A percentile compares a stretch with the other conserved stretches of the same genome.
Conservation (phyloP, 805 yeast genomes). For the Saccharomycopsis sp. region DNA sequence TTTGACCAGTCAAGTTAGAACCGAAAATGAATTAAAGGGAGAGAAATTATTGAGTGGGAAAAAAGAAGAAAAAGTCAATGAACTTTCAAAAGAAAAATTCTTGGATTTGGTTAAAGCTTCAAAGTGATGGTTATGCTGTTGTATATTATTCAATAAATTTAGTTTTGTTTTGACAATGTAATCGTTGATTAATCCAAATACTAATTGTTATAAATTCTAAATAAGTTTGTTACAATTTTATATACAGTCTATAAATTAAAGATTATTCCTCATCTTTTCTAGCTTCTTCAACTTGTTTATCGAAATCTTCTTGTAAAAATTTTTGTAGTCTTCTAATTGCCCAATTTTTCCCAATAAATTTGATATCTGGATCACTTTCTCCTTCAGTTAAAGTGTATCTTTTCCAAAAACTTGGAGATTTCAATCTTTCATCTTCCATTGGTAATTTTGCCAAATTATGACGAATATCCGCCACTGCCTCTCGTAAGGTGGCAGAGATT, state of each 20-base stretch:
- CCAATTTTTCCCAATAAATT: slow-evolving; percentile 75
- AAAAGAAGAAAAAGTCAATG: slow-evolving; percentile 55
- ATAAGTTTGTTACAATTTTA: too few species aligned
- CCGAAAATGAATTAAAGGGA: slow-evolving; percentile 33
- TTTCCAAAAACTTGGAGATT: slow-evolving; percentile 66
- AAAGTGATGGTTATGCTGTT: slow-evolving; percentile 24
- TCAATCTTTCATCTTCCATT: slow-evolving; percentile 61
- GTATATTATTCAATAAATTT: background rate
- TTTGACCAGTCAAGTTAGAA: slow-evolving; percentile 60
- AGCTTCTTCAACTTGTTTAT: slow-evolving; percentile 5
- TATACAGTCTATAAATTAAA: too few species aligned
- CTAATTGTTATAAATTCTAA: too few species aligned
- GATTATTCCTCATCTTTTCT: slow-evolving; percentile 1
- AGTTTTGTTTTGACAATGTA: background rate
- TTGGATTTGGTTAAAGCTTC: slow-evolving; percentile 80
- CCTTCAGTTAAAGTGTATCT: slow-evolving; percentile 57
- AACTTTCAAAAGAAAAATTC: slow-evolving; percentile 81
- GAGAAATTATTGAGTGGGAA: slow-evolving; percentile 30
- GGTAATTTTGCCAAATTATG: slow-evolving; percentile 27
- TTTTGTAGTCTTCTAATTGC: slow-evolving; percentile 64
- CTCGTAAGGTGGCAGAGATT: slow-evolving; percentile 60
- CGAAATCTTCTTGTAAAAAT: slow-evolving; percentile 23
- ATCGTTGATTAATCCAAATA: too few species aligned
- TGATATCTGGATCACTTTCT: slow-evolving; percentile 51
- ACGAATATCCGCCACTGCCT: slow-evolving; percentile 42